Evolutionary conservation across 257 asterid genomes (phyloP), one percentile per base, ranked within the genome.

Genomic region (Penstemon barbatus): DNA sequence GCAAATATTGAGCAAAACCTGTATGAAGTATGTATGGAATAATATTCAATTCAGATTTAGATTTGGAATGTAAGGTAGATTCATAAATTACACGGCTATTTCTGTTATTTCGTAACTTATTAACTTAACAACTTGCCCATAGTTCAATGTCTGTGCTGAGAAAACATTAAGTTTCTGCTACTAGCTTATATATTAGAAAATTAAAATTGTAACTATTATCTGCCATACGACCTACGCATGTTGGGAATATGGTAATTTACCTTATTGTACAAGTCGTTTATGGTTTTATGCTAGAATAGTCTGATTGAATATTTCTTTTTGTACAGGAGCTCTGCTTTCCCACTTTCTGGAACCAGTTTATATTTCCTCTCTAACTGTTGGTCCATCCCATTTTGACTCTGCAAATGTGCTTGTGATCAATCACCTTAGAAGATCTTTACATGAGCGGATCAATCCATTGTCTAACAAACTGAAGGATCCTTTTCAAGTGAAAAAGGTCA

Each of bases 241-340:
- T 12, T 33, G 59, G 19, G 11, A 12, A 54, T 12, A 49, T 44
- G 58, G 51, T 57, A 44, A 33, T 57, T 61, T 7, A 18, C 5
- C 37, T 71, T 37, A 6, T 37, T 57, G 19, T 13, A 58, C 37
- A 57, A 65, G 44, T 61, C 51, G 18, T 49, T 64, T 53, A 51
- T 18, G 13, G 33, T 37, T 49, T 64, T 53, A 51, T 18, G 13
- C 39, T 37, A 50, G 39, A n/a, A 10, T 50, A n/a, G 12, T 72
- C 57, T 72, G 19, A 48, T 50, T 55, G 12, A 66, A 13, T 64
- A 43, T 54, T 44, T 67, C 19, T 61, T 64, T 69, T 33, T 19
- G 12, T 78, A 57, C 82, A 90, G 98, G 95, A 75, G 89, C 98
- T 71, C 83, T 88, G 65, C 97, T 93, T 78, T 88, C 96, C 63